Evolutionary conservation across 768 basidiomycete genomes (phyloP).

Genomic region (Udeniomyces megalosporus): DNA sequence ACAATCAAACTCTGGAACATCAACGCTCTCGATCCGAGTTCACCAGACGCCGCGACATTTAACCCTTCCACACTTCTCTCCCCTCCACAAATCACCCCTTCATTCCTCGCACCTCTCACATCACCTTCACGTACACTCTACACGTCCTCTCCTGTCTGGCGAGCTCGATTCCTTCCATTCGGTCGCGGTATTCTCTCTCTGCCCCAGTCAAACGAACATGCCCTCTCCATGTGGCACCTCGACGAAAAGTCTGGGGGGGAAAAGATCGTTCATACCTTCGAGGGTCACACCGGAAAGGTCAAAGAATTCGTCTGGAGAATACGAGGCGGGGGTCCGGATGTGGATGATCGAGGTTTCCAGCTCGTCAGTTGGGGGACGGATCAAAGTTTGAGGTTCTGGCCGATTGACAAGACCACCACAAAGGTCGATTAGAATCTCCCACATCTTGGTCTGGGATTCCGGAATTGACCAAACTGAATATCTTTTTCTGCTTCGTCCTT

Average conservation of each 20-base stretch:
- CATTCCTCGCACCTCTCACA: background rate
- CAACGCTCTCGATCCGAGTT: slow-evolving; percentile 21
- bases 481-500: background rate
- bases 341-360: slow-evolving; percentile 43
- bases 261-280: slow-evolving; percentile 53
- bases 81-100: background rate
- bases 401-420: slow-evolving; percentile 37
- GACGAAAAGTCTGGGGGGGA: slow-evolving; percentile 25
- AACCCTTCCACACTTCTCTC: background rate
- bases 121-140: slow-evolving; percentile 31
- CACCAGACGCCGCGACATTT: slow-evolving; percentile 26
- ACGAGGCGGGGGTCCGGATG: slow-evolving; percentile 37
- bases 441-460: no score
- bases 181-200: slow-evolving; percentile 72
- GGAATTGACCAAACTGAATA: no score
- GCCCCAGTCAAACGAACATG: slow-evolving; percentile 71
- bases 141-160: slow-evolving; percentile 83
- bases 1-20: slow-evolving; percentile 69
- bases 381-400: slow-evolving; percentile 79
- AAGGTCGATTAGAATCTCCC: slow-evolving; percentile 2
- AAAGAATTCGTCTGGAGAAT: slow-evolving; percentile 96
- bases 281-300: slow-evolving; percentile 58
- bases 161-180: slow-evolving; percentile 82
- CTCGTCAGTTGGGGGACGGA: slow-evolving; percentile 77
- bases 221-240: slow-evolving; percentile 63